A percentile compares a stretch with the other conserved stretches of the same genome.
Conservation (phyloP, 2,329 filamentous ascomycete species). For the Atkinsonella hypoxylon region DNA sequence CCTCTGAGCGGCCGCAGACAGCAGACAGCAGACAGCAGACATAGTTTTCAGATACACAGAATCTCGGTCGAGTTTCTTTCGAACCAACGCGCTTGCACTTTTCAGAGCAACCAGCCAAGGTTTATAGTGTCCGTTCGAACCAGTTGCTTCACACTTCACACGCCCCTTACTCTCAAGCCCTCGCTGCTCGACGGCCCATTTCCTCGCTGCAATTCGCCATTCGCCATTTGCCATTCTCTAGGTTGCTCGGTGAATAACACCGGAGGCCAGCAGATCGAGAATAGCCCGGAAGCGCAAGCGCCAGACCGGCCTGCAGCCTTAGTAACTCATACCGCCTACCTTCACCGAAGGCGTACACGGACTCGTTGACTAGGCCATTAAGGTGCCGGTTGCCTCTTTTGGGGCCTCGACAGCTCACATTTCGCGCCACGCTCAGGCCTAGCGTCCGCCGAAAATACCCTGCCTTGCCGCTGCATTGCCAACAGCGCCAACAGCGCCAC, state of each 20-base stretch:
- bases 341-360: not conserved
- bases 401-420: not conserved
- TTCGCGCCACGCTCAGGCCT: conserved; percentile 2
- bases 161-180: too few relatives aligned
- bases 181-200: not conserved
- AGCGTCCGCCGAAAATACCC: conserved; percentile 2
- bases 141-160: not conserved
- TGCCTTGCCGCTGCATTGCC: conserved; percentile 2
- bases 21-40: not conserved
- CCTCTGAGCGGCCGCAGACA: not conserved
- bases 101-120: too few relatives aligned
- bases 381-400: conserved; percentile 1
- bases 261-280: not conserved
- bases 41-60: not conserved
- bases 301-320: not conserved
- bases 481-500: conserved; percentile 2
- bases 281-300: conserved; percentile 2
- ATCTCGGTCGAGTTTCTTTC: not conserved
- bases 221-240: not conserved
- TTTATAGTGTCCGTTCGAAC: not conserved
- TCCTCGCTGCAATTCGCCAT: not conserved
- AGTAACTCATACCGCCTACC: not conserved
- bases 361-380: not conserved
- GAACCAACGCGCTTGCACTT: too few relatives aligned
- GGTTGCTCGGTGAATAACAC: conserved; percentile 1